Percentiles rank a stretch among this genome's conserved stretches.
Evolutionary conservation across 306 rosid species (phyloP).

Genomic region (Castanopsis chinensis): DNA sequence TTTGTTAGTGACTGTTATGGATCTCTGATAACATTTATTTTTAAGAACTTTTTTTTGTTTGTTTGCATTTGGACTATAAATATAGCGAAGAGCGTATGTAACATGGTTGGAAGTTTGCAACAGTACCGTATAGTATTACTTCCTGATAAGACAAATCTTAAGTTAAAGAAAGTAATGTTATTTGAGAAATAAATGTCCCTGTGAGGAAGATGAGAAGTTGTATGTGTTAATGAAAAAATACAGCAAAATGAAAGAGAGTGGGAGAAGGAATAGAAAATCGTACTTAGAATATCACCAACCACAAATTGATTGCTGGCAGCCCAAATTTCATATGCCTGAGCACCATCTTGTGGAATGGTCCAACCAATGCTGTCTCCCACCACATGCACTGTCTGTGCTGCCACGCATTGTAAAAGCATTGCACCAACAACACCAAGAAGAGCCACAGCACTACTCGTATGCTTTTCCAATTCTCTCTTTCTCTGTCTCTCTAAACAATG

Average conservation of each 20-base stretch:
- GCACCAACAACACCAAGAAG: neutral
- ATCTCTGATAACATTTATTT: too few species aligned
- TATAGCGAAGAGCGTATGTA: constrained; percentile 31
- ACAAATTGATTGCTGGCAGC: constrained; percentile 13
- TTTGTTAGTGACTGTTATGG: too few species aligned
- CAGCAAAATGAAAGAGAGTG: neutral
- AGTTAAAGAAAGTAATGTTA: constrained; percentile 12
- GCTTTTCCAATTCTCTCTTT: too few species aligned
- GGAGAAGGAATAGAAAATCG: neutral
- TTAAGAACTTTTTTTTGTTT: too few species aligned
- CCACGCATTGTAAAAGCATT: constrained; percentile 12
- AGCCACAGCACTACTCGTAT: neutral
- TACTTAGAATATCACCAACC: constrained; percentile 39
- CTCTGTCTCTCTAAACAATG: too few species aligned
- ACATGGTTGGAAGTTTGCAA: constrained; percentile 15
- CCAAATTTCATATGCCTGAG: constrained; percentile 31
- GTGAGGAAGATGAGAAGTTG: neutral
- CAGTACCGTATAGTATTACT: neutral
- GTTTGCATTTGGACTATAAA: too few species aligned
- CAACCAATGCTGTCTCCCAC: constrained; percentile 42
- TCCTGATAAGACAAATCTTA: too few species aligned
- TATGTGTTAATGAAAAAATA: neutral
- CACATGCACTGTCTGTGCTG: constrained; percentile 19
- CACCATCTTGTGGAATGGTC: constrained; percentile 8
- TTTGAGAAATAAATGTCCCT: neutral